phyloP scores from a whole-genome alignment of 1,139 yeast genomes.

The Kazachstania sp. region DNA sequence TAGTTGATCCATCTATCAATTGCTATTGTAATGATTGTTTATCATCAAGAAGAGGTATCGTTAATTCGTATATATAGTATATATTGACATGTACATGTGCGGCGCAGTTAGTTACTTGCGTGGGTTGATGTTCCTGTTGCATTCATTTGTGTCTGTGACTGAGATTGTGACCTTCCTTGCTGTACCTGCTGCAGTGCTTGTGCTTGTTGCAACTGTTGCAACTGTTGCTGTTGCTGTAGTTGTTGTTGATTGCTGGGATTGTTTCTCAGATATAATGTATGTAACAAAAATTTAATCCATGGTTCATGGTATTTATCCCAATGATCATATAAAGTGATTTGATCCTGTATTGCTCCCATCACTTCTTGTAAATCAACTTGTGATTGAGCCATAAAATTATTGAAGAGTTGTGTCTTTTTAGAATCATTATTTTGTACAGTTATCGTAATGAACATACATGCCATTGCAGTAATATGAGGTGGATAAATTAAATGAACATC shows the following conservation, averaged over 20 bases:
- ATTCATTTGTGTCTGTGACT: too few species aligned
- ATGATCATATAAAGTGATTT: slow-evolving; percentile 65
- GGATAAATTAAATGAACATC: slow-evolving; percentile 77
- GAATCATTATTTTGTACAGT: slow-evolving; percentile 4
- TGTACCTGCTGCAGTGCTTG: not conserved
- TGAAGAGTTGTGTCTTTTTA: slow-evolving; percentile 34
- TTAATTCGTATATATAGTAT: not conserved
- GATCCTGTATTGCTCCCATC: slow-evolving; percentile 73
- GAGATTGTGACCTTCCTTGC: not conserved
- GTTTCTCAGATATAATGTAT: slow-evolving; percentile 22
- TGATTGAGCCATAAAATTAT: slow-evolving; percentile 61
- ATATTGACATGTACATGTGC: not conserved
- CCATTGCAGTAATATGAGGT: slow-evolving; percentile 83
- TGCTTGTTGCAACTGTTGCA: not conserved
- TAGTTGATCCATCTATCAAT: too few species aligned
- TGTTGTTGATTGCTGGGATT: not conserved
- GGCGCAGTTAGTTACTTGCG: not conserved
- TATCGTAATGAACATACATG: slow-evolving; percentile 44
- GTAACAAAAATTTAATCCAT: slow-evolving; percentile 31
- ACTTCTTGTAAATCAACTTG: slow-evolving; percentile 71
- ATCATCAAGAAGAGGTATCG: too few species aligned
- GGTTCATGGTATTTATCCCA: slow-evolving; percentile 81
- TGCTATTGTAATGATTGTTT: not conserved
- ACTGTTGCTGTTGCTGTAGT: not conserved
- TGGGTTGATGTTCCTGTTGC: not conserved